A percentile compares a stretch with the other conserved stretches of the same genome.
phyloP scores from a whole-genome alignment of 345 rosid genomes.

The Lepidium aucheri region DNA sequence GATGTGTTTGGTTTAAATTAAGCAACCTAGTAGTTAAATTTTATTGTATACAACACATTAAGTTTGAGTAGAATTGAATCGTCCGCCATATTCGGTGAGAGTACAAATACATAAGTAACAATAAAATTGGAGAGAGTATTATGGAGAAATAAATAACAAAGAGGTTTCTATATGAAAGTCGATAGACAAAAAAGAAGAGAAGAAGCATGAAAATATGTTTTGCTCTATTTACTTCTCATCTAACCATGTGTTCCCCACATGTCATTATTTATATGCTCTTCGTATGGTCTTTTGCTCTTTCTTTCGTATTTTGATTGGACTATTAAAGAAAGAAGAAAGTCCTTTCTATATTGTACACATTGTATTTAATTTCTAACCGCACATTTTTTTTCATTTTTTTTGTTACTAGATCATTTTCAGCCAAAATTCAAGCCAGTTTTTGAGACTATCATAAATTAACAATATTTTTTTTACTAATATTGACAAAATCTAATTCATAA shows the following conservation, averaged over 20 bases:
- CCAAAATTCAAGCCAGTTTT: not conserved
- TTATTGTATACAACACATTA: not conserved
- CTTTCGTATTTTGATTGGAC: not conserved
- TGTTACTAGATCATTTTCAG: not conserved
- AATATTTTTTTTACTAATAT: too few species aligned
- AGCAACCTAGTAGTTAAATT: not conserved
- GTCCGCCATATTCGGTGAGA: not conserved
- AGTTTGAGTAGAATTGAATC: not conserved
- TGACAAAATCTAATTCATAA: too few species aligned
- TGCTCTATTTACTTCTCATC: slow-evolving; percentile 18
- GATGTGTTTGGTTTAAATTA: not conserved
- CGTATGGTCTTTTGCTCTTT: slow-evolving; percentile 2
- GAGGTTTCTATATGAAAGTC: not conserved
- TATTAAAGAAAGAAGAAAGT: not conserved
- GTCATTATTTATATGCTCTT: slow-evolving; percentile 5
- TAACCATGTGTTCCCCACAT: slow-evolving; percentile 23
- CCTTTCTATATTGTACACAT: slow-evolving; percentile 2
- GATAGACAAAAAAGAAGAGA: not conserved
- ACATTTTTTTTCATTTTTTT: not conserved
- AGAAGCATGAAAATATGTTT: slow-evolving; percentile 11
- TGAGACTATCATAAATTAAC: too few species aligned
- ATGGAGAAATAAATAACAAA: not conserved
- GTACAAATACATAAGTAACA: not conserved
- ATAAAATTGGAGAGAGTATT: slow-evolving; percentile 1
- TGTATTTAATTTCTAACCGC: not conserved